Evolutionary conservation across 108 stramenopile species (phyloP).

Genomic region (Asterionellopsis glacialis): DNA sequence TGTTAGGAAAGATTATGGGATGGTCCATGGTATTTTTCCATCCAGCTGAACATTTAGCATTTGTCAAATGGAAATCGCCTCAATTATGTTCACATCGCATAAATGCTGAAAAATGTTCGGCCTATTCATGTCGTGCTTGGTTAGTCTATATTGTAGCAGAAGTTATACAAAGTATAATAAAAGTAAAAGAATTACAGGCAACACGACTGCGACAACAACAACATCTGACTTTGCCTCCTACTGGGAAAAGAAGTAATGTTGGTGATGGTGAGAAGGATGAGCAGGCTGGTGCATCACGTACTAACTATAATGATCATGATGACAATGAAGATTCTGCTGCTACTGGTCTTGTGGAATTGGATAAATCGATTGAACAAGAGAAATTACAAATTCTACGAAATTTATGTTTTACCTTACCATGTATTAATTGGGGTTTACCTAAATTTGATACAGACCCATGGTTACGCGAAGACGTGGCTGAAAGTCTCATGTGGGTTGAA

Average conservation of each 20-base stretch:
- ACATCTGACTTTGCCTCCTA: slow-evolving; percentile 15
- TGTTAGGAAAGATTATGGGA: slow-evolving; percentile 58
- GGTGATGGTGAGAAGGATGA: slow-evolving; percentile 22
- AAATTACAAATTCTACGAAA: slow-evolving; percentile 58
- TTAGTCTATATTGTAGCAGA: slow-evolving; percentile 55
- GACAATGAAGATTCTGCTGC: slow-evolving; percentile 10
- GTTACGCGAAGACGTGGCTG: slow-evolving; percentile 38
- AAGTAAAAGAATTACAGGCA: slow-evolving; percentile 16
- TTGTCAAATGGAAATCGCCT: slow-evolving; percentile 61
- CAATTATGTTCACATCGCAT: slow-evolving; percentile 23
- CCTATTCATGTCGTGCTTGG: slow-evolving; percentile 74
- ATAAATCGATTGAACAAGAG: neutral
- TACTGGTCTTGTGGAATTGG: slow-evolving; percentile 7
- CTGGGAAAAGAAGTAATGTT: slow-evolving; percentile 5
- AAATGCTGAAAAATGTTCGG: slow-evolving; percentile 45
- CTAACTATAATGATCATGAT: neutral
- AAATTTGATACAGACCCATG: slow-evolving; percentile 74
- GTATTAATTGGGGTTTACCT: slow-evolving; percentile 70
- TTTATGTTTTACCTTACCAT: slow-evolving; percentile 57
- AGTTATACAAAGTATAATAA: slow-evolving; percentile 32
- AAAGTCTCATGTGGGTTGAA: slow-evolving; percentile 66
- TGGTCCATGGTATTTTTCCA: slow-evolving; percentile 73
- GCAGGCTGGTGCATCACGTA: slow-evolving; percentile 4
- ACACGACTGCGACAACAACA: slow-evolving; percentile 10
- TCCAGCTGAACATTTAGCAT: slow-evolving; percentile 74